Evolutionary conservation across 257 asterid genomes (phyloP).

Genomic region (Nicotiana knightiana): DNA sequence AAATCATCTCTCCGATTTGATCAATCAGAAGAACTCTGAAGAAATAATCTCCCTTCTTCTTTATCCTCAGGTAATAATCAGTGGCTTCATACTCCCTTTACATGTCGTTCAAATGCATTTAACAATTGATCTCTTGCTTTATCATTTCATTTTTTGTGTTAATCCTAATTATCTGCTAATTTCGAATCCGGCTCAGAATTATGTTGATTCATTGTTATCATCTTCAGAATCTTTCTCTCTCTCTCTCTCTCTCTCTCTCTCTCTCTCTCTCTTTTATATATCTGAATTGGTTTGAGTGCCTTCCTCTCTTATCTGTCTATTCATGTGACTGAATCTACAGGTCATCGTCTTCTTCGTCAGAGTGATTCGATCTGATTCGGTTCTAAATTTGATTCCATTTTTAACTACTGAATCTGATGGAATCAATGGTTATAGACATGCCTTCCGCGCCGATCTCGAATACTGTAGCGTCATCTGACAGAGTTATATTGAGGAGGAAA

Average conservation of each 20-base stretch:
- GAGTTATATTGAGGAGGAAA: constrained; percentile 8
- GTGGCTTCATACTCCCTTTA: background rate
- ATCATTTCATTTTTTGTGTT: background rate
- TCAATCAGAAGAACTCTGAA: background rate
- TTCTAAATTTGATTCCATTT: background rate
- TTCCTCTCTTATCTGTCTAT: background rate
- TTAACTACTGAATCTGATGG: background rate
- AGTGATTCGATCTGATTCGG: constrained; percentile 5
- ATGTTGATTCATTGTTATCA: background rate
- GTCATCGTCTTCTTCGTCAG: background rate
- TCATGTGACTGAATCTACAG: constrained; percentile 14
- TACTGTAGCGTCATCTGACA: constrained; percentile 3
- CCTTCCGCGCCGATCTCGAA: constrained; percentile 7
- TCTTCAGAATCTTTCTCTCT: background rate
- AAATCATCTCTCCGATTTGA: background rate
- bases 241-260: background rate
- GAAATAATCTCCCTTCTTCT: background rate
- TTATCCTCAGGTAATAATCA: constrained; percentile 1
- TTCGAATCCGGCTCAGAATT: background rate
- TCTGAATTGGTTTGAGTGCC: constrained; percentile 7
- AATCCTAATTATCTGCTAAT: background rate
- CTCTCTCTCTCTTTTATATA: background rate
- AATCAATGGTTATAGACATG: constrained; percentile 11
- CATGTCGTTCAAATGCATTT: background rate
- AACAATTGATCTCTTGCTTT: background rate